Percentiles rank a stretch among this genome's conserved stretches.
phyloP scores from a whole-genome alignment of 2,329 filamentous ascomycete genomes.

The Sclerotinia minor region DNA sequence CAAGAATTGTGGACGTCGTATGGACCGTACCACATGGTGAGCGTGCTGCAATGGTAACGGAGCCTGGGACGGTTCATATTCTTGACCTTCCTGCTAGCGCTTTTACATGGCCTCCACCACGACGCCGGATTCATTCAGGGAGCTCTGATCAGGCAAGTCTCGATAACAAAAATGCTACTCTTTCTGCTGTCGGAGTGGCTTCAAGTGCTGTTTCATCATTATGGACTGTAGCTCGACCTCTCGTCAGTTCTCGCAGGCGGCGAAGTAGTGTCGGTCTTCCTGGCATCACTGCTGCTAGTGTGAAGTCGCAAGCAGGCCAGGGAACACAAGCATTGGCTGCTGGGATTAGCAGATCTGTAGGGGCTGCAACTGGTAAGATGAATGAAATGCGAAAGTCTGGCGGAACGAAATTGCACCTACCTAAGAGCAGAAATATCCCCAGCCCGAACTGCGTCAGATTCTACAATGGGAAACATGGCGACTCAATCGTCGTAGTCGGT shows the following conservation, averaged over 20 bases:
- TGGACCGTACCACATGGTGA: constrained; percentile 84
- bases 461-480: constrained; percentile 62
- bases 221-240: constrained; percentile 40
- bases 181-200: constrained; percentile 46
- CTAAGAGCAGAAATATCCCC: constrained; percentile 54
- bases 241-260: constrained; percentile 39
- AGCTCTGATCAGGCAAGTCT: constrained; percentile 27
- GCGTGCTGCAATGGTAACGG: constrained; percentile 83
- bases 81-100: constrained; percentile 81
- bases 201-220: constrained; percentile 41
- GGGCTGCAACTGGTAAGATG: constrained; percentile 66
- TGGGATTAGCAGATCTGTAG: constrained; percentile 72
- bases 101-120: constrained; percentile 76
- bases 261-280: constrained; percentile 40
- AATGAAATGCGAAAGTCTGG: constrained; percentile 71
- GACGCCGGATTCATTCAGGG: constrained; percentile 43
- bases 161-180: constrained; percentile 49
- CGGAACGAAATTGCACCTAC: constrained; percentile 72
- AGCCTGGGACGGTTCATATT: constrained; percentile 92
- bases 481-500: constrained; percentile 64
- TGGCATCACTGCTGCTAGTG: constrained; percentile 34
- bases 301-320: constrained; percentile 58
- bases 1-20: constrained; percentile 83
- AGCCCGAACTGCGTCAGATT: constrained; percentile 63
- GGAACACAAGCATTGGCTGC: constrained; percentile 72